Evolutionary conservation across 805 yeast species (phyloP), one percentile per base, ranked within the genome.

Genomic region (Kazachstania psychrophila): DNA sequence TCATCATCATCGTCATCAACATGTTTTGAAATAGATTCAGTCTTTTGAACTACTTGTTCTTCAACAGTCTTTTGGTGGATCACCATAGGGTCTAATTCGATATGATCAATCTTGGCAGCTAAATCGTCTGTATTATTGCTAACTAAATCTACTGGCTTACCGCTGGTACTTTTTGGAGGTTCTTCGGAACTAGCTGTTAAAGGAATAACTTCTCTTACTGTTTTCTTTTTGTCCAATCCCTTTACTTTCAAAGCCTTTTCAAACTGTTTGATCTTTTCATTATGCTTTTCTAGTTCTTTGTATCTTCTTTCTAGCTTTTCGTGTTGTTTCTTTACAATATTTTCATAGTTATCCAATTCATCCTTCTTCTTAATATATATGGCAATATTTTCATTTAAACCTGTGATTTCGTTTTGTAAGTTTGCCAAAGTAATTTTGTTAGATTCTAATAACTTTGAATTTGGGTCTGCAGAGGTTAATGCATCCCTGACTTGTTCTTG

Each of bases 131-230:
- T 15, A 19, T 30, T 18, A 5, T 19, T n/a, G 12, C 13, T 19
- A 7, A 9, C n/a, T n/a, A n/a, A n/a, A n/a, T n/a, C n/a, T n/a
- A n/a, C n/a, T n/a, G n/a, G n/a, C n/a, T n/a, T n/a, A n/a, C n/a
- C n/a, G n/a, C 23, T 22, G 10, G 9, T 22, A 8, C 23, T n/a
- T 4, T 15, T 31, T 7, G 12, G 14, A 12, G 9, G 20, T 5
- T 28, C 8, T 28, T 6, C 2, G 18, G 9, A 10, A 8, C 31
- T 18, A 26, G 14, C 7, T 19, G 18, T 6, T 34, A 67, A 63
- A 57, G 75, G 70, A 48, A 84, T 94, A 42, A 86, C 63, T 31
- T 64, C 67, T 29, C 80, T 69, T 50, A 86, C 69, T 57, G 84
- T 94, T 50, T 81, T 79, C 48, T 85, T 95, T 48, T 82, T 58